Base-by-base conservation (phyloP, 2,329 filamentous ascomycete genomes). In the Aureobasidium pullulans region DNA sequence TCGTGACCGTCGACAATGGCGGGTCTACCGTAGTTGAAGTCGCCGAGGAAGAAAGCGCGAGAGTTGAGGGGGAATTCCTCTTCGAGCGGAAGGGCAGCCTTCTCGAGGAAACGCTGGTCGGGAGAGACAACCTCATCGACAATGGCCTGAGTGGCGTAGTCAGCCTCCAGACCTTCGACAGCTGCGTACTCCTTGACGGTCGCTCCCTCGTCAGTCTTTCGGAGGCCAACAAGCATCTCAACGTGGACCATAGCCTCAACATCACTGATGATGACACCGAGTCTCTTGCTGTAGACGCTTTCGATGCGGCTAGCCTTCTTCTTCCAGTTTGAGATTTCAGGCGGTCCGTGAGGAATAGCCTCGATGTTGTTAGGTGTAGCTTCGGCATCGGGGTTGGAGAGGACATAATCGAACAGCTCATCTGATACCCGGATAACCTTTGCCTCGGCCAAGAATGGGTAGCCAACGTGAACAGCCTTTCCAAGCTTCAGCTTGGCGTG, bases 391-490 rank as follows among this genome's bases (percentile, higher is more conserved):
- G 79, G 61, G 36, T 85, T 79, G 1, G 87, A 81, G 37, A 94
- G 77, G 16, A 85, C 79, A 69, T 96, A 99, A 67, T 89, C 88
- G 70, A 97, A 97, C 31, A 97, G 79, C 71, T 97, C 93, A 70
- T 99, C 94, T 1, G 91, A 93, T 1, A 97, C 89, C 59, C 86
- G 87, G 54, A 90, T 81, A 32, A 99, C 86, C 75, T 93, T 93
- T 57, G 90, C 94, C 75, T 99, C 95, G 67, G 96, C 89, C 64
- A 99, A 76, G 76, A 96, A 99, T 1, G 94, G 94, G 69, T 96
- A 99, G 39, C 93, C 92, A 62, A 97, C 89, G 70, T 90, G 90
- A 61, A 96, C 92, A 62, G 86, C 85, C 72, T 93, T 83, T 46
- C 92, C 93, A 46, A 99, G 81, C 69, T 90, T 93, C 52, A 78